Percentiles rank a stretch among this genome's conserved stretches.
Conservation (phyloP, 164 flowering plant species). For the Litsea cubeba region DNA sequence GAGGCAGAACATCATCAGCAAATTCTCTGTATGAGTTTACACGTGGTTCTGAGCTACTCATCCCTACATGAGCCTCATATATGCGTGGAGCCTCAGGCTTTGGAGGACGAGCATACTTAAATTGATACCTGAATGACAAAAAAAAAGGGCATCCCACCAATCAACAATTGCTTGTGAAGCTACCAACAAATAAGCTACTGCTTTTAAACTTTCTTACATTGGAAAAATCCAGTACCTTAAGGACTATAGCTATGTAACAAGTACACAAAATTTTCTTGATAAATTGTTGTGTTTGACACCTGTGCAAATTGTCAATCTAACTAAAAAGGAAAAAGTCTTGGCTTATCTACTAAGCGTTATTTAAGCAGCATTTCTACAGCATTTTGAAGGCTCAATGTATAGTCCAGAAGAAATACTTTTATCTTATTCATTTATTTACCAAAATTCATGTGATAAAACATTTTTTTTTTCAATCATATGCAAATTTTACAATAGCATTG, state of each 20-base stretch:
- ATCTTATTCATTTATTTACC: no score
- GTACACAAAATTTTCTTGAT: neutral
- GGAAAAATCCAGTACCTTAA: neutral
- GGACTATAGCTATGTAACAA: neutral
- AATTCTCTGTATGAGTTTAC: slow-evolving; percentile 85
- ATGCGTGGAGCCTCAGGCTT: slow-evolving; percentile 78
- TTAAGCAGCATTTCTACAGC: neutral
- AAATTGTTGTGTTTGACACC: no score
- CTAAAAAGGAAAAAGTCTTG: neutral
- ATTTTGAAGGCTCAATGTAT: neutral
- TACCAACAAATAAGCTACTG: neutral
- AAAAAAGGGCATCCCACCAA: slow-evolving; percentile 1
- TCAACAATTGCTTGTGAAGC: neutral
- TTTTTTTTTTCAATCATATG: neutral
- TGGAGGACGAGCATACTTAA: slow-evolving; percentile 76
- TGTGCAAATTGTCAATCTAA: neutral
- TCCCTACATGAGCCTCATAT: slow-evolving; percentile 98
- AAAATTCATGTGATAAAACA: neutral
- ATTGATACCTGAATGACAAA: slow-evolving; percentile 61
- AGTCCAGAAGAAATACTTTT: no score
- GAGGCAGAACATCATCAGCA: slow-evolving; percentile 87
- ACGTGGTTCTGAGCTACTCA: slow-evolving; percentile 86
- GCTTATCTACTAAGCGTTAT: neutral
- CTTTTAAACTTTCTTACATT: neutral
- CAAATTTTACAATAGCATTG: neutral